Conservation (phyloP, 257 asterid genomes). For the Eucommia ulmoides region DNA sequence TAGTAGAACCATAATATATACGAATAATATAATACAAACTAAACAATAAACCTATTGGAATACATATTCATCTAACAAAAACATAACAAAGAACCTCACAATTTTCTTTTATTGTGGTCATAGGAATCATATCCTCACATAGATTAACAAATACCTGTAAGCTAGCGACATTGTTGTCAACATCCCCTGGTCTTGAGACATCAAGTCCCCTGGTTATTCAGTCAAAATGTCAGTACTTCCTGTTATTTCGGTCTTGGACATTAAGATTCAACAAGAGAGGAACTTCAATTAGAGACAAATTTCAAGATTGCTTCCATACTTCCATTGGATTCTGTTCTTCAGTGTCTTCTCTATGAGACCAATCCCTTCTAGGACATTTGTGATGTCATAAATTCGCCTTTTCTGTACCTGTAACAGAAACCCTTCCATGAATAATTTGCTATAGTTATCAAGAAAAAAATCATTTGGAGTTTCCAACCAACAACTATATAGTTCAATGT, state of each 20-base stretch:
- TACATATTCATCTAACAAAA: too few relatives aligned
- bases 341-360: constrained; percentile 94
- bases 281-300: background rate
- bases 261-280: background rate
- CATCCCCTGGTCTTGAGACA: constrained; percentile 74
- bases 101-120: too few relatives aligned
- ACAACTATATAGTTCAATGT: too few relatives aligned
- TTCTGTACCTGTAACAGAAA: constrained; percentile 72
- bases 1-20: too few relatives aligned
- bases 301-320: constrained; percentile 37
- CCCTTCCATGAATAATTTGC: constrained; percentile 12
- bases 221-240: constrained; percentile 11
- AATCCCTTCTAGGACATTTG: constrained; percentile 94
- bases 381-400: constrained; percentile 95
- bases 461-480: too few relatives aligned
- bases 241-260: constrained; percentile 7
- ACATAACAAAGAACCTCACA: too few relatives aligned
- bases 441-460: too few relatives aligned
- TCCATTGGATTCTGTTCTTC: constrained; percentile 97
- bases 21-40: too few relatives aligned
- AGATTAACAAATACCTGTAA: constrained; percentile 44
- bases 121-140: too few relatives aligned
- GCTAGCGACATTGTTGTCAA: constrained; percentile 50
- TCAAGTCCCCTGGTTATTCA: constrained; percentile 62
- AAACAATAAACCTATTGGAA: too few relatives aligned